These are phyloP conservation scores for Aspergillus novofumigatus DNA, from an alignment of 2,329 filamentous ascomycete species.

Conservation along the genomic window DNA sequence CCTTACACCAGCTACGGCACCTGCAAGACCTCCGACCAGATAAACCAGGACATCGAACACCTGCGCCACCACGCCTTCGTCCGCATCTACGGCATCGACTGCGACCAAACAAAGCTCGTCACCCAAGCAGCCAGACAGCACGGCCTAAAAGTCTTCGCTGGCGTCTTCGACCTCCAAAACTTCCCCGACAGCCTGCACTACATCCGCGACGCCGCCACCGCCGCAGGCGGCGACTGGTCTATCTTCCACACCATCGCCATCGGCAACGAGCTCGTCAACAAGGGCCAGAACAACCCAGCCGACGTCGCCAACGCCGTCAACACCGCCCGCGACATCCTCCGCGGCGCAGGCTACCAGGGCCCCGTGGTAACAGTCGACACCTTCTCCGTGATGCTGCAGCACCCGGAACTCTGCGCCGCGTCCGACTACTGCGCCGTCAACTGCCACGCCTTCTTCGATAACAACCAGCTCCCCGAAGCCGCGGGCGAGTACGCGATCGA, in stretches of 20 bases:
- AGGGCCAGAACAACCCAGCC: slow-evolving; percentile 49
- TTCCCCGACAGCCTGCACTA: slow-evolving; percentile 55
- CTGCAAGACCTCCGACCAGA: slow-evolving; percentile 64
- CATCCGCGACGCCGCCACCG: slow-evolving; percentile 58
- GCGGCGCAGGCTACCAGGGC: slow-evolving; percentile 62
- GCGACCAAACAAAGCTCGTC: slow-evolving; percentile 64
- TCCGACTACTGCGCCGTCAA: slow-evolving; percentile 81
- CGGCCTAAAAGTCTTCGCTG: slow-evolving; percentile 68
- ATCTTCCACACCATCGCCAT: slow-evolving; percentile 67
- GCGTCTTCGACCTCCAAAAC: slow-evolving; percentile 62
- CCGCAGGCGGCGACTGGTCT: slow-evolving; percentile 62
- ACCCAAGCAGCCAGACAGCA: slow-evolving; percentile 60
- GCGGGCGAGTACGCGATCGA: slow-evolving; percentile 65
- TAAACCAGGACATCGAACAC: slow-evolving; percentile 60
- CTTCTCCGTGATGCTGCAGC: slow-evolving; percentile 60
- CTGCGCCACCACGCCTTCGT: slow-evolving; percentile 59
- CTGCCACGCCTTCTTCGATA: slow-evolving; percentile 79
- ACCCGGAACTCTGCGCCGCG: slow-evolving; percentile 65
- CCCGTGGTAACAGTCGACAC: slow-evolving; percentile 79
- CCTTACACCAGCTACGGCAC: slow-evolving; percentile 53
- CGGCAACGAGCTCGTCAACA: slow-evolving; percentile 77
- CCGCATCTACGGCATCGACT: slow-evolving; percentile 77
- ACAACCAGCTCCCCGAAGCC: slow-evolving; percentile 52
- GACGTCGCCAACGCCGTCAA: slow-evolving; percentile 56
- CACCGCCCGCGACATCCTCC: slow-evolving; percentile 55